Evolutionary conservation across 352 stramenopile genomes (phyloP).

Genomic region (Pythium insidiosum): DNA sequence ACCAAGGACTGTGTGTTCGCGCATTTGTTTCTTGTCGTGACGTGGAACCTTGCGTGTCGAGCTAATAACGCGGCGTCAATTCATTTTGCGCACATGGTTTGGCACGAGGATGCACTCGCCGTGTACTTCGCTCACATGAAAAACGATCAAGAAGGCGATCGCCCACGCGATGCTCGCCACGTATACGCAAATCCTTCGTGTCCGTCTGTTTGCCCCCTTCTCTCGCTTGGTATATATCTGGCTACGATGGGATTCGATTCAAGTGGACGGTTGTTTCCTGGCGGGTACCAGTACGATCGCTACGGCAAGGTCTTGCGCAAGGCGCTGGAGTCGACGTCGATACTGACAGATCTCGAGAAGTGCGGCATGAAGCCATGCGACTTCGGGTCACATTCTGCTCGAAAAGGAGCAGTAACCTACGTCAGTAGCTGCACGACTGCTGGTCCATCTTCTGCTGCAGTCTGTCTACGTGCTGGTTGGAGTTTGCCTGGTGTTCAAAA

Average conservation of each 20-base stretch:
- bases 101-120: slow-evolving; percentile 17
- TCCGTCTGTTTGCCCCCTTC: slow-evolving; percentile 20
- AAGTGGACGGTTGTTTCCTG: slow-evolving; percentile 9
- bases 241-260: slow-evolving; percentile 2
- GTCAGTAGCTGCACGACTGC: slow-evolving; percentile 13
- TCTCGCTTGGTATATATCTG: slow-evolving; percentile 20
- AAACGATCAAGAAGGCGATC: slow-evolving; percentile 16
- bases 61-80: slow-evolving; percentile 9
- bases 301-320: slow-evolving; percentile 10
- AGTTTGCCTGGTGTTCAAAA: slow-evolving; percentile 13
- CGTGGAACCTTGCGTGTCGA: slow-evolving; percentile 18
- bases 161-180: slow-evolving; percentile 18
- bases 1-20: slow-evolving; percentile 13
- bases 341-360: slow-evolving; percentile 7
- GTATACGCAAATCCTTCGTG: slow-evolving; percentile 20
- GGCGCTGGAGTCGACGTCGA: neutral
- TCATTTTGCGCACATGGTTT: slow-evolving; percentile 17
- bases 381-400: slow-evolving; percentile 15
- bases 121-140: slow-evolving; percentile 32
- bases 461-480: slow-evolving; percentile 13
- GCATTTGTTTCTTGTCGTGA: slow-evolving; percentile 12
- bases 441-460: slow-evolving; percentile 10
- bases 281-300: slow-evolving; percentile 13
- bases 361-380: slow-evolving; percentile 10
- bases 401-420: slow-evolving; percentile 18